Conservation (phyloP, 257 asterid genomes). For the Solanum ahanhuiri region DNA sequence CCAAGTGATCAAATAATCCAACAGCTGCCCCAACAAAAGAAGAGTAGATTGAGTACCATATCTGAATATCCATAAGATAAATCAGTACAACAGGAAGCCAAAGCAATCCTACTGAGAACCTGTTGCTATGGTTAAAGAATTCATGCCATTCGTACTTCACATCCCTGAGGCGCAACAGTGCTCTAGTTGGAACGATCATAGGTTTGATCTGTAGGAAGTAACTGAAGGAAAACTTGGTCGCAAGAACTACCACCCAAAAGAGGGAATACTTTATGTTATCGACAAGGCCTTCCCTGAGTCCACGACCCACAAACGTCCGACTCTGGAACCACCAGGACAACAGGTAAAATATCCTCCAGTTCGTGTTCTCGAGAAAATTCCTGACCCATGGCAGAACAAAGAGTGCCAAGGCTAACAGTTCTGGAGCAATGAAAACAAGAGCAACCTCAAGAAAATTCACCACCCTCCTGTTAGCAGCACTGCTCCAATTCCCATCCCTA, state of each 20-base stretch:
- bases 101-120: slow-evolving; percentile 77
- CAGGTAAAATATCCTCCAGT: slow-evolving; percentile 82
- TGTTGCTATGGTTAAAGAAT: slow-evolving; percentile 61
- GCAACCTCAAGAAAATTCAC: slow-evolving; percentile 66
- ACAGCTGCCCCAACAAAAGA: slow-evolving; percentile 83
- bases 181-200: slow-evolving; percentile 75
- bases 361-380: slow-evolving; percentile 79
- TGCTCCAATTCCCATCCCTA: slow-evolving; percentile 38
- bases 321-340: slow-evolving; percentile 98
- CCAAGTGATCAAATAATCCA: slow-evolving; percentile 94
- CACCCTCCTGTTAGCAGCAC: slow-evolving; percentile 36
- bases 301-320: slow-evolving; percentile 89
- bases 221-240: slow-evolving; percentile 76
- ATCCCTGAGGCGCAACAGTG: slow-evolving; percentile 37
- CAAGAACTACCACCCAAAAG: slow-evolving; percentile 84
- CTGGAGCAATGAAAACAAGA: slow-evolving; percentile 69
- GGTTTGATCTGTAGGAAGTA: slow-evolving; percentile 97
- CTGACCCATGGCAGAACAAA: slow-evolving; percentile 86
- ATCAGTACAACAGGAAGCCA: slow-evolving; percentile 95
- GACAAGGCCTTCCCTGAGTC: slow-evolving; percentile 90
- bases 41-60: slow-evolving; percentile 94
- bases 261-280: slow-evolving; percentile 77
- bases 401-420: slow-evolving; percentile 63
- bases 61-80: slow-evolving; percentile 91
- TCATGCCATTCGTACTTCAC: slow-evolving; percentile 79